Conservation (phyloP, 129 eudicot species). For the Oenanthe sinensis region DNA sequence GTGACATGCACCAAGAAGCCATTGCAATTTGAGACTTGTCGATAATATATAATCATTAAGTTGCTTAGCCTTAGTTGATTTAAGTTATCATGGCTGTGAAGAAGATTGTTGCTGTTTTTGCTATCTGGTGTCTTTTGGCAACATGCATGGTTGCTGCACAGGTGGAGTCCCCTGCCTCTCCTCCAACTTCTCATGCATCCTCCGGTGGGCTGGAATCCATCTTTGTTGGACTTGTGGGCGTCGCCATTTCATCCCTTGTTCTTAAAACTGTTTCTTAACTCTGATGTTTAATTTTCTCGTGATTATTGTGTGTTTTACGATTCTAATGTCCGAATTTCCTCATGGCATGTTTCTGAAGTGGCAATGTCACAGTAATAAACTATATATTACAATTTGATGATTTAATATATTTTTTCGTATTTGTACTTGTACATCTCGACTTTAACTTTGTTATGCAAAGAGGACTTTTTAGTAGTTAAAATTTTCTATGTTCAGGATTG, state of each 20-base stretch:
- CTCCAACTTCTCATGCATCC: slow-evolving; percentile 10
- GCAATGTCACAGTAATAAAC: background rate
- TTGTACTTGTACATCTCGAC: background rate
- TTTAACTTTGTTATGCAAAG: background rate
- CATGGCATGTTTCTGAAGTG: background rate
- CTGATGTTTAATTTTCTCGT: background rate
- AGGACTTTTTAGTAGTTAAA: too few relatives aligned
- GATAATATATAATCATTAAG: background rate
- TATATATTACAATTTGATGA: background rate
- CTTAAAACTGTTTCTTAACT: background rate
- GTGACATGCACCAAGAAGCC: background rate
- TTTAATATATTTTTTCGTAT: background rate
- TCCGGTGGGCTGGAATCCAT: background rate
- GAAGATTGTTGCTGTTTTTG: background rate
- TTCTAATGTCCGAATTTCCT: background rate
- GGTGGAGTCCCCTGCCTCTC: slow-evolving; percentile 5
- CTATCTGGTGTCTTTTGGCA: background rate
- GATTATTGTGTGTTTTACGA: background rate
- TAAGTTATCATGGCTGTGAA: background rate
- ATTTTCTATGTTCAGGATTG: too few relatives aligned
- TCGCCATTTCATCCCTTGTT: background rate
- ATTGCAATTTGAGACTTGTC: background rate
- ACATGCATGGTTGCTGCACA: slow-evolving; percentile 1
- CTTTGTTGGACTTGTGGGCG: background rate
- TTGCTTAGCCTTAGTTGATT: background rate